phyloP scores from a whole-genome alignment of 2,329 filamentous ascomycete species.

The Passalora sequoiae region DNA sequence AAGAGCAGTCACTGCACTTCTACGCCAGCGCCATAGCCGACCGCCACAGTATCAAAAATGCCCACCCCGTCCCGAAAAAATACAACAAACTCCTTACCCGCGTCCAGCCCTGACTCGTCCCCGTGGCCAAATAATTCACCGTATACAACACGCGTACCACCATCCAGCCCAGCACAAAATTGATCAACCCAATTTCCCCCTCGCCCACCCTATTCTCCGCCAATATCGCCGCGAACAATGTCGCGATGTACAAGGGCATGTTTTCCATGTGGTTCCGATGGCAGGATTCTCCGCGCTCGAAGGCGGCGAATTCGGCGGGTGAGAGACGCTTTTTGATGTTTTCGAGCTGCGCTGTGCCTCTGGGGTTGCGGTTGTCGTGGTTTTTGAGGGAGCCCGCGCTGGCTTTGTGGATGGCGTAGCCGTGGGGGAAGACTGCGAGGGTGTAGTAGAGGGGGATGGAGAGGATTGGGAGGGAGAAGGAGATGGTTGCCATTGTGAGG shows the following conservation, averaged over 20 bases:
- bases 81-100: conserved; percentile 32
- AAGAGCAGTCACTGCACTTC: too few species aligned
- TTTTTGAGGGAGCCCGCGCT: conserved; percentile 33
- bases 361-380: conserved; percentile 44
- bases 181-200: conserved; percentile 30
- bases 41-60: conserved; percentile 29
- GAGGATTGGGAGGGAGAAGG: conserved; percentile 38
- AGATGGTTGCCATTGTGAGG: conserved; percentile 17
- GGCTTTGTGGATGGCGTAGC: conserved; percentile 35
- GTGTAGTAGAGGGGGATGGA: conserved; percentile 43
- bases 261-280: conserved; percentile 46
- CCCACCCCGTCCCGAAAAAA: conserved; percentile 28
- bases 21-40: conserved; percentile 26
- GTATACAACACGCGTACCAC: conserved; percentile 37
- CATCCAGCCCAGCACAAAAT: conserved; percentile 36
- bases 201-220: conserved; percentile 31
- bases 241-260: conserved; percentile 42
- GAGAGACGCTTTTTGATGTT: conserved; percentile 37
- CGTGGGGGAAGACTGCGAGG: conserved; percentile 40
- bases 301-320: conserved; percentile 36
- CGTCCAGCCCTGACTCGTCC: conserved; percentile 21
- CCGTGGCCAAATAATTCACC: conserved; percentile 32
- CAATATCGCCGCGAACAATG: conserved; percentile 41
- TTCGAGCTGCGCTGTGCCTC: conserved; percentile 33
- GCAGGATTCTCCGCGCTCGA: conserved; percentile 43